Conservation (phyloP, 345 rosid genomes). For the rapeseed (Brassica napus) region DNA sequence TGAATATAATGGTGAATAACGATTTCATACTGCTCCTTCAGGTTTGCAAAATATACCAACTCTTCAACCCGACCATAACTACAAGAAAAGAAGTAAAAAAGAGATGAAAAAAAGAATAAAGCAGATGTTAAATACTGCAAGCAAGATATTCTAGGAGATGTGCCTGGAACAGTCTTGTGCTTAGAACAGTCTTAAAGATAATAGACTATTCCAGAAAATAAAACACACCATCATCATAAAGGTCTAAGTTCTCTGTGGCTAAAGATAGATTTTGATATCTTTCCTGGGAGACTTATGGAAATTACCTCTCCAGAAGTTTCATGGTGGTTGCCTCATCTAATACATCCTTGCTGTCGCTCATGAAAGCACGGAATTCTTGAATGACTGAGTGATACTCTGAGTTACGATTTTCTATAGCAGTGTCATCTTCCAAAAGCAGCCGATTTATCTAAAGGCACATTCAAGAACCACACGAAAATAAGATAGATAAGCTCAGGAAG, state of each 20-base stretch:
- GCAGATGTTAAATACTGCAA: background rate
- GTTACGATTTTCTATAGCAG: conserved; percentile 73
- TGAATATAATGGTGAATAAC: conserved; percentile 88
- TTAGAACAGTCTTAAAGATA: conserved; percentile 8
- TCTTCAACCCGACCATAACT: conserved; percentile 98
- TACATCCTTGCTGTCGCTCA: conserved; percentile 91
- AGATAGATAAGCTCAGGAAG: conserved; percentile 14
- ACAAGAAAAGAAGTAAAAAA: conserved; percentile 43
- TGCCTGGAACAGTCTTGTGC: conserved; percentile 10
- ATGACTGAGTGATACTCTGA: conserved; percentile 83
- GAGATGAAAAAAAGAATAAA: conserved; percentile 1
- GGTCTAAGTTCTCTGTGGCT: conserved; percentile 2
- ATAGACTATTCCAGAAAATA: conserved; percentile 3
- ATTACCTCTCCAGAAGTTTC: conserved; percentile 94
- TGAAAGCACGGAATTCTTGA: conserved; percentile 91
- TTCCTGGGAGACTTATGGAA: background rate
- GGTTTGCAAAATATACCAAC: conserved; percentile 88
- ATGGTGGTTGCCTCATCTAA: conserved; percentile 98
- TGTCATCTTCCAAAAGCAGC: conserved; percentile 91
- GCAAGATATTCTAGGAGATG: conserved; percentile 9
- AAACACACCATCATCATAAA: conserved; percentile 15
- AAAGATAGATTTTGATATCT: background rate
- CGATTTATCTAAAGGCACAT: conserved; percentile 64
- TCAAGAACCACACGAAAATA: background rate
- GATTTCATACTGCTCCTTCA: conserved; percentile 92